Base-by-base conservation (phyloP, 1,284 basidiomycete species). In the Abortiporus biennis region DNA sequence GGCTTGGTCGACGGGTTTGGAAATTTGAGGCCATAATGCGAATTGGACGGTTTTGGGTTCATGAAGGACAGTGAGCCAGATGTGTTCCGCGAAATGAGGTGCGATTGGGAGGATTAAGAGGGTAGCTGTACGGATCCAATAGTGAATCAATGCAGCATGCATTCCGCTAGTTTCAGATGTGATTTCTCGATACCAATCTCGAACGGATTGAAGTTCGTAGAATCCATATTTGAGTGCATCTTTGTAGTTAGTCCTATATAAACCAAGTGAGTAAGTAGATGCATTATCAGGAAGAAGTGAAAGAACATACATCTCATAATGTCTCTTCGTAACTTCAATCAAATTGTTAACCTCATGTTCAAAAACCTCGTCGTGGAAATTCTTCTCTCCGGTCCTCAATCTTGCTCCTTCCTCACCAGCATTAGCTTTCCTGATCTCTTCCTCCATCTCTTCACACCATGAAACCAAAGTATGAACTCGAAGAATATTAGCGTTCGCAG, bases 131-230 rank as follows among this genome's bases (percentile, higher is more conserved):
- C 82, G 78, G 59, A 99, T 85, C 88, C 90, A 99, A 66, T 82
- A 76, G 50, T 78, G 65, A 51, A 82, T 72, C 25, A 86, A 70
- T 48, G 94, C 85, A 41, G 63, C 71, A 63, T 99, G 95, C 93
- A 98, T 96, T 23, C 92, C 91, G n/a, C n/a, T n/a, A 42, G 87
- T 74, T 40, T 91, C 82, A 11, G 80, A 74, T 2, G 89, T 93
- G 41, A 96, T 90, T 59, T 95, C 88, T 46, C 94, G 89, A 66
- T 99, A 99, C 84, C 93, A 92, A 63, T 99, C 95, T 39, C 96
- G 85, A 2, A 85, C 76, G 33, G 79, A 85, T 63, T 97, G 92
- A 52, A 96, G 78, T 61, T 98, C 93, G 72, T 95, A 99, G 69
- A 98, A 96, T 40, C 94, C 95, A 49, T 77, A 84, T 67, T 98